Base-by-base conservation (phyloP, 441 rosid species). In the Syzygium syzygioides region DNA sequence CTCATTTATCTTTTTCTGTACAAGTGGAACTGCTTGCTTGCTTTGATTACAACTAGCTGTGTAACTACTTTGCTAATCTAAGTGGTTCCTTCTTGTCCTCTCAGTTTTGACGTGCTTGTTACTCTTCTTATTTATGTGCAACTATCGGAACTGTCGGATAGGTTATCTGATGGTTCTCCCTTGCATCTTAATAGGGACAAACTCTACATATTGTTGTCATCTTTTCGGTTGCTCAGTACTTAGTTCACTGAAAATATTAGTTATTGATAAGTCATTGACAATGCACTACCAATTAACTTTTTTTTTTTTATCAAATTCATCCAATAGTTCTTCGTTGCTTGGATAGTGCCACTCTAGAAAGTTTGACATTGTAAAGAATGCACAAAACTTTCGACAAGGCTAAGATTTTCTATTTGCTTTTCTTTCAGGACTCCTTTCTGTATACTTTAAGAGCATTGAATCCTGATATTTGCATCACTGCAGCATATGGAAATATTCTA, bases 401-500 rank as follows among this genome's bases (percentile, higher is more conserved):
- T 19, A 64, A 62, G 54, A 55, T 37, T 55, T 88, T 90, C 86
- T 89, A 50, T 87, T 66, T 88, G 66, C 66, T 71, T 45, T 28
- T 60, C 55, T 30, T 87, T 93, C 90, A 98, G 99, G 98, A 95
- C 85, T 60, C 91, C 12, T 97, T 97, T 90, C 92, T 98, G 89
- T 91, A 93, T 86, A 89, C 68, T 92, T 91, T 97, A 91, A 94
- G 91, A 92, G 96, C 92, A 66, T 93, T 97, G 96, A 96, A 93
- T 91, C 98, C 99, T 55, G 96, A 97, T 89, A 95, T 98, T 92
- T 98, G 99, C 92, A 87, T 97, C 86, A 97, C 98, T 26, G 98
- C 98, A 50, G 99, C 99, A 59, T 97, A 98, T 93, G 99, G 99
- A 87, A 98, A 97, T 90, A 97, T 98, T 53, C 93, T 98, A 91